These are phyloP conservation scores for Chlorella sp. DNA, from an alignment of 139 green algal species.

Conservation along the genomic window DNA sequence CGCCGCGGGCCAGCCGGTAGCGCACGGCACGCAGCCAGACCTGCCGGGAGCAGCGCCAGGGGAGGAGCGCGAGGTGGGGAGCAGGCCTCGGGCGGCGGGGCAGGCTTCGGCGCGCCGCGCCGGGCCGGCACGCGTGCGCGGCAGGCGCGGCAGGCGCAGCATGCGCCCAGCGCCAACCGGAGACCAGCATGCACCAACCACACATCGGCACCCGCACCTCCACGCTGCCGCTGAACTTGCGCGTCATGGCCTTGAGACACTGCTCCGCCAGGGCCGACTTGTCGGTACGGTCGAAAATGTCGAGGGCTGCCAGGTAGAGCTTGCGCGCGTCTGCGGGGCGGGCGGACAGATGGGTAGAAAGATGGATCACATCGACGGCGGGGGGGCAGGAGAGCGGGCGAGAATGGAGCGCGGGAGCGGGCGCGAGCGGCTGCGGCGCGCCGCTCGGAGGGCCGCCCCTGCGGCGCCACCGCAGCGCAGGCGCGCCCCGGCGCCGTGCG, in stretches of 20 bases:
- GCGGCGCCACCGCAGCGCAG: no score
- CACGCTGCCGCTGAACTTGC: constrained; percentile 81
- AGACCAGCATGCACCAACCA: no score
- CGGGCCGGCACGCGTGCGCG: not conserved
- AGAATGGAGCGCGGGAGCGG: no score
- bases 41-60: constrained; percentile 34
- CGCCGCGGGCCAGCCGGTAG: constrained; percentile 46
- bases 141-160: not conserved
- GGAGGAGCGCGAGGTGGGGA: not conserved
- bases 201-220: constrained; percentile 61
- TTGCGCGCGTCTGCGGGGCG: constrained; percentile 89
- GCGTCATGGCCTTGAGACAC: constrained; percentile 67
- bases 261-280: constrained; percentile 53
- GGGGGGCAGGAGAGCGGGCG: no score
- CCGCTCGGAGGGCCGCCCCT: no score
- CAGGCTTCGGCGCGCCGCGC: not conserved
- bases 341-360: no score
- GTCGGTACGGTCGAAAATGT: constrained; percentile 65
- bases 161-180: not conserved
- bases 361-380: no score
- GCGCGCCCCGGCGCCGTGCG: no score
- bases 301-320: constrained; percentile 64
- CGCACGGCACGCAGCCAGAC: constrained; percentile 78
- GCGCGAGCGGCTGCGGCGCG: no score
- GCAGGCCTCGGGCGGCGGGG: not conserved